Evolutionary conservation across 2,329 filamentous ascomycete species (phyloP), one percentile per base, ranked within the genome.

Genomic region (Pseudomassariella vexata): DNA sequence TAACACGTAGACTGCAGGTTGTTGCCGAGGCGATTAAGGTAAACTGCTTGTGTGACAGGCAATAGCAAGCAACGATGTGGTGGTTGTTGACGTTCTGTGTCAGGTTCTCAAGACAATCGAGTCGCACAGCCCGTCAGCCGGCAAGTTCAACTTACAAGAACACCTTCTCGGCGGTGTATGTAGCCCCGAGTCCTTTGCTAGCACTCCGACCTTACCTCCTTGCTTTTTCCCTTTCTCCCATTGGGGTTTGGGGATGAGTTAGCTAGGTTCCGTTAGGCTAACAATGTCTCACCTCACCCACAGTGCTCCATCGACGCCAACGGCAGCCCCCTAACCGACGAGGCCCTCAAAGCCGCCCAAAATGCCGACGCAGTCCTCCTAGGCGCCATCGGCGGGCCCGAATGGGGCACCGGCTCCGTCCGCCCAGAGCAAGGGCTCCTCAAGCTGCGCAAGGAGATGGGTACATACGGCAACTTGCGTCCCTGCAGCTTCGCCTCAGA

Each of bases 401-500:
- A 95, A 86, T 96, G 89, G 87, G 89, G 89, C 40, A 92, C 87
- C 19, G 86, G 85, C 46, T 65, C 79, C 36, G 82, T 95, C 42
- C 85, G 89, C 26, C 90, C 90, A 2, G 90, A 96, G 60, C 86
- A 95, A 65, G 90, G 90, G 40, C 79, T 96, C 50, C 81, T 96
- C 40, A 76, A 70, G 47, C 84, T 96, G 33, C 87, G 90, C 65
- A 95, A 94, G 65, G 85, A 95, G 63, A 85, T 96, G 73, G 74
- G 76, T 53, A 87, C 90, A 35, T 96, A 94, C 64, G 90, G 89
- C 48, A 96, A 96, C 75, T 79, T 96, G 37, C 82, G 90, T 5
- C 90, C 89, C 8, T 96, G 90, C 73, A 94, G 85, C 73, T 96
- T 98, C 66, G 86, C 87, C 30, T 89, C 88, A 1, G 85, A 90